These are phyloP conservation scores for Panus rudis DNA, from an alignment of 768 basidiomycete genomes.

Conservation along the genomic window DNA sequence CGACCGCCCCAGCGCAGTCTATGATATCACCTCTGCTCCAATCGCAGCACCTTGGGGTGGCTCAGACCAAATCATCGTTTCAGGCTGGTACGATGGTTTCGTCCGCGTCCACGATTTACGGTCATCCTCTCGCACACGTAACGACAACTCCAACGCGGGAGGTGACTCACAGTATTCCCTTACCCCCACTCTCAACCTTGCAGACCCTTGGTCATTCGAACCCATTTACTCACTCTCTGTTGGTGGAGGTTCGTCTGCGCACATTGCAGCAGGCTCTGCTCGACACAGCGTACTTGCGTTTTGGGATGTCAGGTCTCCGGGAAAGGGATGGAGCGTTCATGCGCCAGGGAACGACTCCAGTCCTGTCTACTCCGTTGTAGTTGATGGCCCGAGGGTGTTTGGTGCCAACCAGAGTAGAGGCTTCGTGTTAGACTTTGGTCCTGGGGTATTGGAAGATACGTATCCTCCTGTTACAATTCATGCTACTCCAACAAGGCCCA, in stretches of 20 bases:
- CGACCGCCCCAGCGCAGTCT: conserved; percentile 50
- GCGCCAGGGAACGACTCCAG: conserved; percentile 74
- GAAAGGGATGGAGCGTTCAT: conserved; percentile 68
- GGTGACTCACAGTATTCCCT: conserved; percentile 21
- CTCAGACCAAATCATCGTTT: conserved; percentile 64
- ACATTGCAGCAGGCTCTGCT: conserved; percentile 72
- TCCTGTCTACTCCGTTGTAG: conserved; percentile 66
- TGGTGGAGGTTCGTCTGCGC: conserved; percentile 60
- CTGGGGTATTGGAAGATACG: conserved; percentile 47
- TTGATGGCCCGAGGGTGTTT: conserved; percentile 75
- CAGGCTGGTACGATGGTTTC: conserved; percentile 78
- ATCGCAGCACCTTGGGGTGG: conserved; percentile 60
- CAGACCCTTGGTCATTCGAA: conserved; percentile 64
- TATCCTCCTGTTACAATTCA: conserved; percentile 38
- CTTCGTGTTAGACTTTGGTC: conserved; percentile 78
- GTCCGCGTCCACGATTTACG: conserved; percentile 76
- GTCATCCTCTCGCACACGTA: conserved; percentile 25
- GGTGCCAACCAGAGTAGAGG: conserved; percentile 72
- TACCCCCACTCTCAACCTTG: conserved; percentile 51
- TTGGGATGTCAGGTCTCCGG: conserved; percentile 69
- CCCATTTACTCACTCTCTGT: conserved; percentile 71
- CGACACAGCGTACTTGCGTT: conserved; percentile 73
- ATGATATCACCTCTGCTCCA: conserved; percentile 59
- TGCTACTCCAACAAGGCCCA: conserved; percentile 10
- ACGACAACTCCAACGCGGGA: conserved; percentile 6